These are phyloP conservation scores for Colletotrichum camelliae DNA, from an alignment of 2,329 filamentous ascomycete genomes.

Conservation along the genomic window DNA sequence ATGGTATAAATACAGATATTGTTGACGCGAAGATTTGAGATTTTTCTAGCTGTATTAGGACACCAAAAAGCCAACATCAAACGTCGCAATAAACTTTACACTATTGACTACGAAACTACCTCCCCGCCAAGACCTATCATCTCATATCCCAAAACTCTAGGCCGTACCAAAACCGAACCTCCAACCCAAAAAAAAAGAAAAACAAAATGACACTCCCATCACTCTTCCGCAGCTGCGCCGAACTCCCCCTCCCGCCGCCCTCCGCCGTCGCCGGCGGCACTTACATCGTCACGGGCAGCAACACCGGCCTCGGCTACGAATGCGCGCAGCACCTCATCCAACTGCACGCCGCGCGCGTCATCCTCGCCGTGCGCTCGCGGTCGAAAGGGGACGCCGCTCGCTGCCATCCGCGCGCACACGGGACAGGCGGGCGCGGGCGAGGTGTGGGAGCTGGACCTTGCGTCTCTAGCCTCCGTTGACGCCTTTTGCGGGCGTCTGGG, in stretches of 20 bases:
- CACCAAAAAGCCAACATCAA: not conserved
- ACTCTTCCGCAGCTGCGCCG: not conserved
- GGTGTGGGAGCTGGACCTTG: not conserved
- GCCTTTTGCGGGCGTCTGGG: not conserved
- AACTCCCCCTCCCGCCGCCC: not conserved
- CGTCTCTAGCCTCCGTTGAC: not conserved
- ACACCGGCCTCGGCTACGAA: not conserved
- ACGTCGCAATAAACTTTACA: not conserved
- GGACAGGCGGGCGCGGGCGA: not conserved
- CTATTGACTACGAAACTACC: not conserved
- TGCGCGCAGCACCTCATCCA: not conserved
- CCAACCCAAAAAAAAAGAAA: not conserved
- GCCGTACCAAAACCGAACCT: not conserved
- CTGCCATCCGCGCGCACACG: not conserved
- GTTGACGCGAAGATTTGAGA: not conserved
- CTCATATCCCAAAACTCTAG: not conserved
- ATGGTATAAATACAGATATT: not conserved
- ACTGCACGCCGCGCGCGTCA: not conserved
- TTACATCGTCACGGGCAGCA: not conserved
- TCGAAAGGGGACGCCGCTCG: not conserved
- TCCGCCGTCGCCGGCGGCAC: not conserved
- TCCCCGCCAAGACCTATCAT: not conserved
- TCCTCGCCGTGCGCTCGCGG: not conserved
- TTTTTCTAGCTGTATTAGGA: accelerated
- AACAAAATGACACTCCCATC: not conserved